Evolutionary conservation across 306 rosid species (phyloP).

Genomic region (Cicer cuneatum): DNA sequence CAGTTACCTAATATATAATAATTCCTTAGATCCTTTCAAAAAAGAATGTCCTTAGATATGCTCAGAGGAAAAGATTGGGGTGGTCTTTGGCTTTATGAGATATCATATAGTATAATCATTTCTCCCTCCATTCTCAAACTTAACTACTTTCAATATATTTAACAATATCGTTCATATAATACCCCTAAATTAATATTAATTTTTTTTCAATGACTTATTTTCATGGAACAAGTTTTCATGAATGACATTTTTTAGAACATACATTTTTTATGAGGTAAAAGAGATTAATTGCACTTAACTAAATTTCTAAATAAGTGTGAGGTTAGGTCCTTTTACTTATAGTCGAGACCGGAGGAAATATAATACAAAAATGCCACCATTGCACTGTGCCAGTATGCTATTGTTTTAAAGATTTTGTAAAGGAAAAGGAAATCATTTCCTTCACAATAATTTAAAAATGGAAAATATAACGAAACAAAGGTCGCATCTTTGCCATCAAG

Average conservation of each 20-base stretch:
- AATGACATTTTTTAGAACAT: not conserved
- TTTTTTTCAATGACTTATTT: not conserved
- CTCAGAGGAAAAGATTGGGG: conserved; percentile 7
- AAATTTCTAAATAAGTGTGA: not conserved
- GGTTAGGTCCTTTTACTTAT: not conserved
- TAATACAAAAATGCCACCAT: conserved; percentile 2
- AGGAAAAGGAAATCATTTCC: not conserved
- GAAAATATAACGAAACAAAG: conserved; percentile 5
- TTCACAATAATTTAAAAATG: not conserved
- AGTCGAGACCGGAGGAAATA: not conserved
- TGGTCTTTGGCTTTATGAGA: not conserved
- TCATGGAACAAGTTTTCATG: not conserved
- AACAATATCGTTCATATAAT: not conserved
- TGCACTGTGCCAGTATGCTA: not conserved
- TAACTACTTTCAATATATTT: not conserved
- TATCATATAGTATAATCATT: not conserved
- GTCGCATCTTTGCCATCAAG: not conserved
- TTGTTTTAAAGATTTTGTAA: not conserved
- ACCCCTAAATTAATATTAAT: not conserved
- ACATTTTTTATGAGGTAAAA: not conserved
- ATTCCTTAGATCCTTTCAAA: not conserved
- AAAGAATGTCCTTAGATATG: not conserved
- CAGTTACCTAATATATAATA: conserved; percentile 71
- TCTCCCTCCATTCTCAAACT: not conserved
- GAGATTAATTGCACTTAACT: not conserved